These are phyloP conservation scores for Metarhizium brunneum DNA, from an alignment of 2,329 filamentous ascomycete genomes.

Conservation along the genomic window DNA sequence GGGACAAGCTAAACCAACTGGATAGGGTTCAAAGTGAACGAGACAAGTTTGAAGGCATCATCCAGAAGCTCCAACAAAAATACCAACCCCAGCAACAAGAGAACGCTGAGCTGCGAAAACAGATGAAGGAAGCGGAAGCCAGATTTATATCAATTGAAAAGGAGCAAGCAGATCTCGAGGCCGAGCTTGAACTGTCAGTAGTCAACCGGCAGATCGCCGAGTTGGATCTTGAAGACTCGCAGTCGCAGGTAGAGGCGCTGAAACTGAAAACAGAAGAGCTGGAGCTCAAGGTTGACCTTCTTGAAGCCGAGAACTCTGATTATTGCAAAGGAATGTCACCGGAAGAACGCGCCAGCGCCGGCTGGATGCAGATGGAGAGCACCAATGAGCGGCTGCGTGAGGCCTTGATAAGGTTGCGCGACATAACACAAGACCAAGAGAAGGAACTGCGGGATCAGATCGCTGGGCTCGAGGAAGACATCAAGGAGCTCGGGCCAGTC, in stretches of 20 bases:
- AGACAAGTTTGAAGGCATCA: slow-evolving; percentile 73
- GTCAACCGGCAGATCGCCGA: slow-evolving; percentile 95
- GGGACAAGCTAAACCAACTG: slow-evolving; percentile 72
- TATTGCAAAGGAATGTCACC: slow-evolving; percentile 75
- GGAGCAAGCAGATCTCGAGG: slow-evolving; percentile 72
- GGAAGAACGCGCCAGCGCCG: slow-evolving; percentile 77
- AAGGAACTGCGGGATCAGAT: slow-evolving; percentile 68
- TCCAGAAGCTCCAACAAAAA: slow-evolving; percentile 84
- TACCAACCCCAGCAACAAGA: slow-evolving; percentile 80
- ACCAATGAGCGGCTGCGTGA: slow-evolving; percentile 83
- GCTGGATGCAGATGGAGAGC: slow-evolving; percentile 86
- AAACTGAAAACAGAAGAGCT: slow-evolving; percentile 74
- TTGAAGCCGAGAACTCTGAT: slow-evolving; percentile 80
- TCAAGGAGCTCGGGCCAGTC: slow-evolving; percentile 55
- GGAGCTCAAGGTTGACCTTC: slow-evolving; percentile 77
- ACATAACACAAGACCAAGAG: slow-evolving; percentile 80
- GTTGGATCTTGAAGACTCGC: slow-evolving; percentile 75
- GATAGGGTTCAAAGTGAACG: slow-evolving; percentile 68
- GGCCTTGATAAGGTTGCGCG: slow-evolving; percentile 73
- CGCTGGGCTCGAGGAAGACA: slow-evolving; percentile 61
- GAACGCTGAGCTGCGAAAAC: slow-evolving; percentile 63
- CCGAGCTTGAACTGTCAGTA: slow-evolving; percentile 79
- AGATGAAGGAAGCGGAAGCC: slow-evolving; percentile 66
- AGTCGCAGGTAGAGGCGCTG: slow-evolving; percentile 68
- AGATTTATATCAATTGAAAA: slow-evolving; percentile 59